Percentiles rank a stretch among this genome's conserved stretches.
Conservation (phyloP, 176 grass and related monocot species). For the Phoenix roebelenii region DNA sequence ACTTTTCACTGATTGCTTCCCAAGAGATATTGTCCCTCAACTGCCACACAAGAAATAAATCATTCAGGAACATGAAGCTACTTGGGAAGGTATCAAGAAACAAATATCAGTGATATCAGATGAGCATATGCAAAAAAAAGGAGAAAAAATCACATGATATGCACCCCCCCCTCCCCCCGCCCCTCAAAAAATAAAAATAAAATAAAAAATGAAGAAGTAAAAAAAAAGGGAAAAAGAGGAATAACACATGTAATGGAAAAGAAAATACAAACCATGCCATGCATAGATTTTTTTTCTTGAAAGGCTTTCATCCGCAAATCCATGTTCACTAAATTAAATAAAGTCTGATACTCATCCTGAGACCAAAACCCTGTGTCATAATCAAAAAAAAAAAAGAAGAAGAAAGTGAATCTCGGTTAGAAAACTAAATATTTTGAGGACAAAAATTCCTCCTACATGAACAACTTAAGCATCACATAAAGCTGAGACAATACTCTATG, state of each 20-base stretch:
- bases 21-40: constrained; percentile 73
- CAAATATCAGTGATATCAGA: too few species aligned
- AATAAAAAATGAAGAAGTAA: background rate
- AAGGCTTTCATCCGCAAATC: constrained; percentile 52
- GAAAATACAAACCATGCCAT: constrained; percentile 37
- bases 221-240: background rate
- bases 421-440: too few species aligned
- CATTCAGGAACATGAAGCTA: constrained; percentile 1
- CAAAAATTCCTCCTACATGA: too few species aligned
- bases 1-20: constrained; percentile 73
- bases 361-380: constrained; percentile 37
- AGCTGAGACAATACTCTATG: too few species aligned
- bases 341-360: constrained; percentile 62
- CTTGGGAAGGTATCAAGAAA: too few species aligned
- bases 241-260: constrained; percentile 5
- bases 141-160: too few species aligned
- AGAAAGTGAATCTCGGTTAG: too few species aligned
- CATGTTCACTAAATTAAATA: constrained; percentile 79
- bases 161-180: too few species aligned
- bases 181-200: too few species aligned
- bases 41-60: constrained; percentile 40
- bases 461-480: too few species aligned
- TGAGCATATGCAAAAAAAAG: too few species aligned
- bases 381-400: too few species aligned
- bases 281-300: constrained; percentile 14